Evolutionary conservation across 352 stramenopile species (phyloP).

Genomic region (Globisporangium spinosum): DNA sequence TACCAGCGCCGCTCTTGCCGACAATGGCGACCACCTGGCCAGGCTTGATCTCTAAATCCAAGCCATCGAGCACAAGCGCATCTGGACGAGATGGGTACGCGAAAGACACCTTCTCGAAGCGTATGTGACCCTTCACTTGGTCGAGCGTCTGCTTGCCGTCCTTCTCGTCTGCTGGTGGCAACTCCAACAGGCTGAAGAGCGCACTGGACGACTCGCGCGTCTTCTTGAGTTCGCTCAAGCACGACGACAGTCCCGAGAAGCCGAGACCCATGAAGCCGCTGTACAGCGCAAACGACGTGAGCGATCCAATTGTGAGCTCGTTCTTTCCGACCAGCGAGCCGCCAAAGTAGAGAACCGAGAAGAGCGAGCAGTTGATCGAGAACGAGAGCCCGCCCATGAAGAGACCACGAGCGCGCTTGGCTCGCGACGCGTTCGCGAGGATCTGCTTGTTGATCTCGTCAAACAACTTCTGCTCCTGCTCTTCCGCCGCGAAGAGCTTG

Average conservation of each 20-base stretch:
- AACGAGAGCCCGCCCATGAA: conserved; percentile 89
- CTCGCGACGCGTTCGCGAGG: conserved; percentile 58
- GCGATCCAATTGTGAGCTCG: conserved; percentile 86
- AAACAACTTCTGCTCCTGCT: conserved; percentile 61
- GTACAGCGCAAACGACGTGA: conserved; percentile 91
- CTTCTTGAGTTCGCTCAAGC: conserved; percentile 73
- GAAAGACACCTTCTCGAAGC: conserved; percentile 82
- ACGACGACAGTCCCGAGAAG: conserved; percentile 86
- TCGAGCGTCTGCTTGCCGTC: conserved; percentile 44
- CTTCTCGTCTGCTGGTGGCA: conserved; percentile 27
- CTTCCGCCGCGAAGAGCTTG: conserved; percentile 84
- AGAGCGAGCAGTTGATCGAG: conserved; percentile 87
- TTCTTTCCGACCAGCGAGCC: conserved; percentile 80
- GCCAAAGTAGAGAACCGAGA: conserved; percentile 89
- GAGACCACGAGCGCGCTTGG: conserved; percentile 78
- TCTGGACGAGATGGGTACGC: conserved; percentile 79
- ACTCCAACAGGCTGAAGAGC: conserved; percentile 63
- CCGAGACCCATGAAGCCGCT: conserved; percentile 89
- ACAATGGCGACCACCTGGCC: conserved; percentile 85
- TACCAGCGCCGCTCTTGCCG: conserved; percentile 81
- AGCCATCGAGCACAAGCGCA: conserved; percentile 51
- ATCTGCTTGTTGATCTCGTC: conserved; percentile 65
- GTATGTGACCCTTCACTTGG: conserved; percentile 56
- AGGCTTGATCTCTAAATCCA: conserved; percentile 68
- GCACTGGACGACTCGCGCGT: conserved; percentile 68